phyloP scores from a whole-genome alignment of 2,329 filamentous ascomycete genomes.

The Cercospora sesami region DNA sequence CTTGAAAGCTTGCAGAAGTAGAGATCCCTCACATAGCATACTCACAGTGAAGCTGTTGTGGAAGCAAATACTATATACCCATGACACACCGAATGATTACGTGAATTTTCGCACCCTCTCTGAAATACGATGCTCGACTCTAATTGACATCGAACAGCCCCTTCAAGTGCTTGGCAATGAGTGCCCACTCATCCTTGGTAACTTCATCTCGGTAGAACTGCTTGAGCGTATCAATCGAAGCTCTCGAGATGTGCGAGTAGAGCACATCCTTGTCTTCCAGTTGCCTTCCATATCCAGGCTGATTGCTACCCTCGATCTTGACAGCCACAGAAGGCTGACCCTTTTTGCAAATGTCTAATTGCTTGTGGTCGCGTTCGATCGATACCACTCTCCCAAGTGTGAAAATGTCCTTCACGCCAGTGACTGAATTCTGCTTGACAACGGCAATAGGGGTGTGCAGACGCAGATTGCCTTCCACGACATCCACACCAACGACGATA shows the following conservation, averaged over 20 bases:
- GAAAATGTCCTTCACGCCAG: conserved; percentile 80
- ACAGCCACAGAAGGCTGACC: conserved; percentile 95
- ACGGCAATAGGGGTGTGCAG: conserved; percentile 88
- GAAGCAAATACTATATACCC: background rate
- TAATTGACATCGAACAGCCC: conserved; percentile 73
- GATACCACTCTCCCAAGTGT: conserved; percentile 88
- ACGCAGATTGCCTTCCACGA: conserved; percentile 82
- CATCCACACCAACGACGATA: conserved; percentile 93
- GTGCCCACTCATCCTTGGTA: conserved; percentile 85
- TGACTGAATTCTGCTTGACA: conserved; percentile 77
- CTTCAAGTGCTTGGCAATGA: conserved; percentile 90
- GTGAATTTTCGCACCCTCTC: background rate
- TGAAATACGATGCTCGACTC: background rate
- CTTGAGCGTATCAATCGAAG: conserved; percentile 92
- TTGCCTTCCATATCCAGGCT: conserved; percentile 92
- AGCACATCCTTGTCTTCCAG: conserved; percentile 87
- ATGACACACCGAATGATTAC: conserved; percentile 1
- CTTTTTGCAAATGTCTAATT: conserved; percentile 87
- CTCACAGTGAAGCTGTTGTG: conserved; percentile 7
- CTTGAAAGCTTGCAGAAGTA: conserved; percentile 51
- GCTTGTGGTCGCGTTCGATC: conserved; percentile 97
- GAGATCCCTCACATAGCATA: background rate
- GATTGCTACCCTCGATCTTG: conserved; percentile 93
- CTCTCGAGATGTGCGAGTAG: conserved; percentile 83
- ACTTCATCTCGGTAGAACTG: conserved; percentile 91